Percentiles rank a stretch among this genome's conserved stretches.
Evolutionary conservation across 2,329 filamentous ascomycete genomes (phyloP).

Genomic region (Nothophoma quercina): DNA sequence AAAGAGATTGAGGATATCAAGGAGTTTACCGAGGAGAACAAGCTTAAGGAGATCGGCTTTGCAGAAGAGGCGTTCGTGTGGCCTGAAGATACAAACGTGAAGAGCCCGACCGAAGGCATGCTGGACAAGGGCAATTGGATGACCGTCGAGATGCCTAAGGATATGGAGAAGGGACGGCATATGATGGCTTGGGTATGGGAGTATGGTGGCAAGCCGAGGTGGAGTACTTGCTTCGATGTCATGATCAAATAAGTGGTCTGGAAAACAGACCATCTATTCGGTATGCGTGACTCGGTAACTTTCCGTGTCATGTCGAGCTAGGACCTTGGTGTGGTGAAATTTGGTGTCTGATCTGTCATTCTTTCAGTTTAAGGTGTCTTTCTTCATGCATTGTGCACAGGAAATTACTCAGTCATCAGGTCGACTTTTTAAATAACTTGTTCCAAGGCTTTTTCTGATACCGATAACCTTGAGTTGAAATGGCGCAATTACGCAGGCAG

Average conservation of each 20-base stretch:
- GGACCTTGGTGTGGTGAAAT: too few species aligned
- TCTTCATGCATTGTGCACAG: too few species aligned
- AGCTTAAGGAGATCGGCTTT: constrained; percentile 31
- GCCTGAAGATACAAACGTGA: constrained; percentile 27
- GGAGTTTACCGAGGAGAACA: constrained; percentile 28
- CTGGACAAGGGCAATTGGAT: constrained; percentile 41
- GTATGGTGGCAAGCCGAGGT: constrained; percentile 25
- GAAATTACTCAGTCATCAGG: too few species aligned
- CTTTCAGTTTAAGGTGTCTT: too few species aligned
- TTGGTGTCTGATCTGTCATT: too few species aligned
- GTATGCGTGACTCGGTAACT: too few species aligned
- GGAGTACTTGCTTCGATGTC: constrained; percentile 38
- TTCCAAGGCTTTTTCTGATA: too few species aligned
- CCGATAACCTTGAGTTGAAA: too few species aligned
- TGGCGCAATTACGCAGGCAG: background rate
- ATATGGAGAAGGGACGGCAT: constrained; percentile 35
- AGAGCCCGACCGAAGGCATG: constrained; percentile 24
- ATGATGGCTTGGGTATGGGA: constrained; percentile 42
- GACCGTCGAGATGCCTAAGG: constrained; percentile 29
- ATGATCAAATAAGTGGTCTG: constrained; percentile 21
- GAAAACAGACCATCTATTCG: too few species aligned
- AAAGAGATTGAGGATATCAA: constrained; percentile 30
- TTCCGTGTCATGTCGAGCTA: too few species aligned
- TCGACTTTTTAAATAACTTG: too few species aligned
- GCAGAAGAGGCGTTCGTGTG: constrained; percentile 31